These are phyloP conservation scores for Fusarium protoensiforme DNA, from an alignment of 2,329 filamentous ascomycete genomes.

Conservation along the genomic window DNA sequence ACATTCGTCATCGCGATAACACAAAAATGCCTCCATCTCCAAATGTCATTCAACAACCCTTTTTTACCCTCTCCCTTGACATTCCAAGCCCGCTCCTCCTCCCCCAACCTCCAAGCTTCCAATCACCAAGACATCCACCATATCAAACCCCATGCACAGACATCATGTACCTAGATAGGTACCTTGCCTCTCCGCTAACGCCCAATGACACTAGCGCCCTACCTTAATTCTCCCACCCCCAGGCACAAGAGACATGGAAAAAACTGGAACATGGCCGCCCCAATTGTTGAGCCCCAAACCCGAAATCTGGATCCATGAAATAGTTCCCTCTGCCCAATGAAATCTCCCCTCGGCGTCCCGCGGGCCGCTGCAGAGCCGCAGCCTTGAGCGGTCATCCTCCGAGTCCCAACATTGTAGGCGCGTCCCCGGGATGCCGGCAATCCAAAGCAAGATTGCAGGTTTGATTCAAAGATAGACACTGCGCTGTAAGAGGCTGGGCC, in stretches of 20 bases:
- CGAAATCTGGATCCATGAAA: background rate
- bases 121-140: background rate
- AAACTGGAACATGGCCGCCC: constrained; percentile 34
- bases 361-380: constrained; percentile 33
- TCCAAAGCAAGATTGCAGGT: background rate
- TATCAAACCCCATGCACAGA: background rate
- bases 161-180: too few species aligned
- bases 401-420: constrained; percentile 39
- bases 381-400: constrained; percentile 39
- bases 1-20: background rate
- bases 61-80: background rate
- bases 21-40: background rate
- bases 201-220: constrained; percentile 31
- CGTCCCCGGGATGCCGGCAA: background rate
- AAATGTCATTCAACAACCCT: background rate
- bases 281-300: constrained; percentile 47
- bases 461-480: background rate
- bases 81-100: background rate
- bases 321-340: constrained; percentile 25
- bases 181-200: constrained; percentile 15
- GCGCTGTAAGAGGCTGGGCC: background rate
- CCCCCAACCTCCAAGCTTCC: constrained; percentile 5
- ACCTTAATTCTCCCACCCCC: constrained; percentile 34
- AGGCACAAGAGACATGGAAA: background rate
- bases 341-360: constrained; percentile 7